phyloP scores from a whole-genome alignment of 306 rosid species.

The Dryas drummondii region DNA sequence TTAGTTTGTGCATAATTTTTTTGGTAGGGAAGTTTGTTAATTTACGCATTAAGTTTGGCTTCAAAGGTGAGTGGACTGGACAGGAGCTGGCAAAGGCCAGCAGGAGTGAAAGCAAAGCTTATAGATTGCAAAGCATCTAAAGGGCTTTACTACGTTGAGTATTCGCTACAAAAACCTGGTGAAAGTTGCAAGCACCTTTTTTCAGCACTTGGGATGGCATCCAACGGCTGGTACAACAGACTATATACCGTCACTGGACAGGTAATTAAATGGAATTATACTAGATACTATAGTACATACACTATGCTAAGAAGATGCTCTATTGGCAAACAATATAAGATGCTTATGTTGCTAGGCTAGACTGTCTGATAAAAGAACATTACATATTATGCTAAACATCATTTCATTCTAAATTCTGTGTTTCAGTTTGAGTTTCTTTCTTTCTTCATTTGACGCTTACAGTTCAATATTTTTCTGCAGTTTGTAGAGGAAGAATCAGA shows the following conservation, averaged over 20 bases:
- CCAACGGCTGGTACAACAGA: conserved; percentile 88
- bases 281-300: too few species aligned
- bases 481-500: conserved; percentile 62
- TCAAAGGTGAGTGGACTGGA: conserved; percentile 80
- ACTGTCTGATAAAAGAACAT: not conserved
- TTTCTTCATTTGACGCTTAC: not conserved
- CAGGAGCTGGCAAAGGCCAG: conserved; percentile 91
- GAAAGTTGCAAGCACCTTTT: conserved; percentile 65
- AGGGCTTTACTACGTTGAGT: conserved; percentile 79
- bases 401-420: not conserved
- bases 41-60: not conserved
- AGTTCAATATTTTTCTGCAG: conserved; percentile 38
- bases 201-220: conserved; percentile 88
- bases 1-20: not conserved
- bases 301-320: too few species aligned
- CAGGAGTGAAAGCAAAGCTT: conserved; percentile 90
- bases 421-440: not conserved
- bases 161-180: conserved; percentile 72
- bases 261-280: conserved; percentile 33
- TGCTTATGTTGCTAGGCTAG: too few species aligned
- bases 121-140: conserved; percentile 58
- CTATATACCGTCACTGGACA: conserved; percentile 90
- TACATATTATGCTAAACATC: not conserved
- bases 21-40: not conserved
- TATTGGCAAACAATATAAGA: too few species aligned